Base-by-base conservation (phyloP, 2,329 filamentous ascomycete species). In the Trichoderma afroharzianum region DNA sequence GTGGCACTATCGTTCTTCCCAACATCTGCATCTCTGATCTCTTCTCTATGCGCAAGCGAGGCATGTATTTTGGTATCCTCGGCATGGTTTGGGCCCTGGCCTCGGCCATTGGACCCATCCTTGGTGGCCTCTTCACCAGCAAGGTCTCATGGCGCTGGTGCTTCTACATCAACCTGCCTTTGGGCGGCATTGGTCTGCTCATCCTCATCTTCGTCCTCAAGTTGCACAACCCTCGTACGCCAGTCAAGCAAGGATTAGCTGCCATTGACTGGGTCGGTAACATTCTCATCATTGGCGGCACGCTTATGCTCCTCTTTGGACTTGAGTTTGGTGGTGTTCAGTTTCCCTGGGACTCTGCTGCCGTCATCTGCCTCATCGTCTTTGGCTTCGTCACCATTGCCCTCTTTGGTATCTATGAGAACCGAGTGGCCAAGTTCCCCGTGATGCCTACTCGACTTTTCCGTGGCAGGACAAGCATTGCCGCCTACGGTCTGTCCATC, bases 241-340 rank as follows among this genome's bases (percentile, higher is more conserved):
- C 89, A 0, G 78, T 92, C 12, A 81, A 84, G 66, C 80, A 90
- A 64, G 92, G 91, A 0, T 81, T 93, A 6, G 85, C 87, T 36
- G 90, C 91, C 21, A 84, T 90, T 59, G 88, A 90, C 79, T 90
- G 88, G 88, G 73, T 83, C 0, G 87, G 87, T 43, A 87, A 83
- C 71, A 15, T 86, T 5, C 81, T 87, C 33, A 88, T 97, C 78
- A 87, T 95, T 28, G 92, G 92, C 55, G 93, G 91, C 24, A 95
- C 93, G 0, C 84, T 97, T 24, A 95, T 97, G 93, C 85, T 97
- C 74, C 88, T 97, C 4, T 89, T 97, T 55, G 95, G 94, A 0
- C 88, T 97, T 12, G 92, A 97, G 78, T 93, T 95, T 73, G 95
- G 94, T 69, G 94, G 93, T 63, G 88, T 94, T 66, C 85, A 86